Evolutionary conservation across 345 rosid species (phyloP).

Genomic region (Pistacia atlantica): DNA sequence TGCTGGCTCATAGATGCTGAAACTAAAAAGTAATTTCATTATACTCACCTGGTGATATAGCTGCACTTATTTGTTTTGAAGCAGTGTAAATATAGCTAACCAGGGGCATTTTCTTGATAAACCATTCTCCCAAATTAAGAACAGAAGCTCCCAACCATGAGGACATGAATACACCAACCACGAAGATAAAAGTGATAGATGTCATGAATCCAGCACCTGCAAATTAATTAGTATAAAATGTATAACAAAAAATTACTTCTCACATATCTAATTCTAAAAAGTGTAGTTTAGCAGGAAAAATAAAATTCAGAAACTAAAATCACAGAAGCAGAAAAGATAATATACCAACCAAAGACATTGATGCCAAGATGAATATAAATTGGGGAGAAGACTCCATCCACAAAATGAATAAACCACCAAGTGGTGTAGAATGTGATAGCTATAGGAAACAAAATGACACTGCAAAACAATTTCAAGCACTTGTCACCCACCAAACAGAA

Average conservation of each 20-base stretch:
- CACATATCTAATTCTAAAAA: background rate
- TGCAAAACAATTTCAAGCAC: slow-evolving; percentile 21
- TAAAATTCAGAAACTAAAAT: background rate
- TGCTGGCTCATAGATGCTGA: background rate
- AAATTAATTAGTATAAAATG: background rate
- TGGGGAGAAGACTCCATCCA: slow-evolving; percentile 79
- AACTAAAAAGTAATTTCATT: slow-evolving; percentile 1
- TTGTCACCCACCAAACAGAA: background rate
- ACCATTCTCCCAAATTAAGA: slow-evolving; percentile 73
- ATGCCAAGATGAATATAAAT: slow-evolving; percentile 67
- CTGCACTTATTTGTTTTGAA: slow-evolving; percentile 78
- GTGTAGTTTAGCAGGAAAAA: background rate
- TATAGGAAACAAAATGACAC: slow-evolving; percentile 74
- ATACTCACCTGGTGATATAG: slow-evolving; percentile 66
- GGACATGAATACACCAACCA: slow-evolving; percentile 74
- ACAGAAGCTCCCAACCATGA: slow-evolving; percentile 82
- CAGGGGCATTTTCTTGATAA: slow-evolving; percentile 78
- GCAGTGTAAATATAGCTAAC: slow-evolving; percentile 73
- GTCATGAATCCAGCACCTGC: slow-evolving; percentile 77
- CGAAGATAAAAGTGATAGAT: slow-evolving; percentile 71
- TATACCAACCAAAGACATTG: slow-evolving; percentile 60
- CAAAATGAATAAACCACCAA: slow-evolving; percentile 77
- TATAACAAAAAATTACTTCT: background rate
- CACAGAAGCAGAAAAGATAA: background rate
- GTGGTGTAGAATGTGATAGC: slow-evolving; percentile 73